These are phyloP conservation scores for Penstemon davidsonii DNA, from an alignment of 257 asterid species.

Conservation along the genomic window DNA sequence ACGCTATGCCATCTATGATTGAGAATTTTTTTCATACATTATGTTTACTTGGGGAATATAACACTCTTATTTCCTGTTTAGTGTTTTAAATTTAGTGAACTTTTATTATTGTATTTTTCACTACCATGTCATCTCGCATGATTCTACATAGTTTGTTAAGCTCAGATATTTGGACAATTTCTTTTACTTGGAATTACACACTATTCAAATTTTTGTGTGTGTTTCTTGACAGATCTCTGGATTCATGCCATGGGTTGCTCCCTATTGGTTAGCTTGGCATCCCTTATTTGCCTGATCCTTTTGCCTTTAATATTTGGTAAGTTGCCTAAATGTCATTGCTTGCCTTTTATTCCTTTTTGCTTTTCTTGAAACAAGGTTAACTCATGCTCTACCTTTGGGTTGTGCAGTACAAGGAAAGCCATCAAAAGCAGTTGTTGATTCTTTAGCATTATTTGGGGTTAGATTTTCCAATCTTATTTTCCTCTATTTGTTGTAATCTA, in stretches of 20 bases:
- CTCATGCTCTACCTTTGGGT: conserved; percentile 23
- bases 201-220: conserved; percentile 15
- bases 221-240: conserved; percentile 74
- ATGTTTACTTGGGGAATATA: not conserved
- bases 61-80: not conserved
- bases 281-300: conserved; percentile 88
- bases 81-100: not conserved
- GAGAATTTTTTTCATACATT: not conserved
- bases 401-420: conserved; percentile 92
- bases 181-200: not conserved
- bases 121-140: not conserved
- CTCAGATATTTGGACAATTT: not conserved
- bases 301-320: conserved; percentile 85
- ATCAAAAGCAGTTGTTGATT: conserved; percentile 78
- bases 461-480: conserved; percentile 33
- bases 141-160: not conserved
- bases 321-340: conserved; percentile 33
- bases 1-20: not conserved
- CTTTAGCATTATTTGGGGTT: conserved; percentile 96
- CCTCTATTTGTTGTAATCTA: conserved; percentile 3
- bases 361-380: conserved; percentile 22
- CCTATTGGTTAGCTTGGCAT: conserved; percentile 97
- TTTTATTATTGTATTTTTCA: not conserved
- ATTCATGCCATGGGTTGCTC: conserved; percentile 91
- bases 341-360: conserved; percentile 13